phyloP scores from a whole-genome alignment of 2,329 filamentous ascomycete genomes.

The Pseudogymnoascus sp. region DNA sequence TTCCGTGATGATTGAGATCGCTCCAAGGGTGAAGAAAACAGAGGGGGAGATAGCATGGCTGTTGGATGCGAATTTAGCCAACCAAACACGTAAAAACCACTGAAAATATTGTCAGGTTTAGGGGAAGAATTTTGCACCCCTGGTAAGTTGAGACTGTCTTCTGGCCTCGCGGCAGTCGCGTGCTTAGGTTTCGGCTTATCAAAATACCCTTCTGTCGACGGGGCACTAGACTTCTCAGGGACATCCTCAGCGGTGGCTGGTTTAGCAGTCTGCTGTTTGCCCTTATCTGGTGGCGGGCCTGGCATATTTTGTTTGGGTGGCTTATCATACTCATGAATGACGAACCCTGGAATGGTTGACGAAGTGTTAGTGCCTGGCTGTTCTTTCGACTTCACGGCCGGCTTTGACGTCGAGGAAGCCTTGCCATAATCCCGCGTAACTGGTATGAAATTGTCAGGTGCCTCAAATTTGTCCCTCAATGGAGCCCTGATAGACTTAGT shows the following conservation, averaged over 20 bases:
- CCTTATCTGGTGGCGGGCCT: not conserved
- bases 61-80: conserved; percentile 15
- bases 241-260: not conserved
- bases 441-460: conserved; percentile 3
- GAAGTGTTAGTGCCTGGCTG: not conserved
- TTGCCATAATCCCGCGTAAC: not conserved
- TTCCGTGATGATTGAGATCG: not conserved
- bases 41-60: not conserved
- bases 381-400: not conserved
- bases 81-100: conserved; percentile 21
- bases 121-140: not conserved
- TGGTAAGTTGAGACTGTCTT: not conserved
- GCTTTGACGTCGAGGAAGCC: not conserved
- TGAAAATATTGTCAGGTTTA: conserved; percentile 9
- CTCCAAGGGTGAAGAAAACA: not conserved
- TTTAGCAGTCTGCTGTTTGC: not conserved
- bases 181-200: not conserved
- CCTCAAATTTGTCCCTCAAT: conserved; percentile 8
- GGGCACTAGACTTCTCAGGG: not conserved
- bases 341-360: not conserved
- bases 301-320: not conserved
- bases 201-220: not conserved
- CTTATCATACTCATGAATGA: not conserved
- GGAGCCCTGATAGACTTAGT: not conserved
- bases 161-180: not conserved